Evolutionary conservation across 768 basidiomycete species (phyloP), one percentile per base, ranked within the genome.

Genomic region (Auriscalpium vulgare): DNA sequence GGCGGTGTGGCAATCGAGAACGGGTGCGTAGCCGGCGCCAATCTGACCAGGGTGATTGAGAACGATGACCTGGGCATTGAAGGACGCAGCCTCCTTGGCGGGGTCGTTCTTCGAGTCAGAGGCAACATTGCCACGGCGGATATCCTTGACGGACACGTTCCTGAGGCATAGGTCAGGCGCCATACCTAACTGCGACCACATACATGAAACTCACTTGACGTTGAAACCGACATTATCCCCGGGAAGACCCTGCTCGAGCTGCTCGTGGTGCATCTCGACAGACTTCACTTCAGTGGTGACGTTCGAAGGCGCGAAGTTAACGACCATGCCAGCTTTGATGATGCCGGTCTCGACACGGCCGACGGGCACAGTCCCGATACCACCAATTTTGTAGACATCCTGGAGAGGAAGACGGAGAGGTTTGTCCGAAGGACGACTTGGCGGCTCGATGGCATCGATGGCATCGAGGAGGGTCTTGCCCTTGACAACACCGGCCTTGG

Each of bases 211-310:
- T 23, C 64, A 88, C 88, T 95, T 95, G 80, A 95, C 88, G 86
- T 97, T 97, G 85, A 97, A 98, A 65, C 93, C 92, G 71, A 99
- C 95, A 76, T 99, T 99, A 84, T 99, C 97, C 81, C 97, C 97
- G 59, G 97, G 97, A 61, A 78, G 63, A 78, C 95, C 97, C 75
- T 91, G 80, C 72, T 80, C 85, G 74, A 99, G 94, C 76, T 95
- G 92, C 73, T 95, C 92, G 85, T 95, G 94, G 72, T 95, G 94
- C 95, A 97, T 97, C 79, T 97, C 95, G 74, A 97, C 94, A 67
- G 97, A 98, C 87, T 98, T 98, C 83, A 99, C 97, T 92, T 99
- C 97, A 78, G 97, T 99, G 76, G 94, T 97, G 69, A 99, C 95
- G 78, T 93, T 94, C 61, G 93, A 74, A 59, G 95, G 95, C 64